Conservation (phyloP, 202 grass and related monocot genomes). For the Cymbopogon flexuosus region DNA sequence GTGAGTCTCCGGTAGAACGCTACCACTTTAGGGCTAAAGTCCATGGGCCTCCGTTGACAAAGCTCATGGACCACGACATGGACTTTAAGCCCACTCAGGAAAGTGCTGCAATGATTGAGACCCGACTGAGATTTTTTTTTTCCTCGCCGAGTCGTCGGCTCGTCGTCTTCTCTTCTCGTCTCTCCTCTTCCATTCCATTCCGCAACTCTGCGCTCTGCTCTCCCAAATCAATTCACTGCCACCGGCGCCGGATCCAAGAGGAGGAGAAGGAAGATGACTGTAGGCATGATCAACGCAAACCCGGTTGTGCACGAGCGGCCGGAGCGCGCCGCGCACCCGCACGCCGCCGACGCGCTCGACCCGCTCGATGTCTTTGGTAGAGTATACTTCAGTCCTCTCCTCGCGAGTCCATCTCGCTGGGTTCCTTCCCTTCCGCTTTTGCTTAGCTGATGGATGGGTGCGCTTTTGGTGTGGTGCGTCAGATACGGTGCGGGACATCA, state of each 20-base stretch:
- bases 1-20: background rate
- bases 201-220: background rate
- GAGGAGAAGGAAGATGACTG: constrained; percentile 49
- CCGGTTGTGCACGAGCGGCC: constrained; percentile 79
- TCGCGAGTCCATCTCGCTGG: background rate
- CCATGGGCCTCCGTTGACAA: background rate
- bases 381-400: background rate
- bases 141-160: background rate
- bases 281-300: constrained; percentile 97
- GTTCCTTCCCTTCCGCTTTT: background rate
- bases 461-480: background rate
- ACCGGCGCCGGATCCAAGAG: background rate
- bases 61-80: background rate
- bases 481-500: constrained; percentile 97
- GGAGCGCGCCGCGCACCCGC: constrained; percentile 50
- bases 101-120: constrained; percentile 17
- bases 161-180: background rate
- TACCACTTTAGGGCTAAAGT: background rate
- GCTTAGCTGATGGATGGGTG: background rate
- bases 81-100: background rate
- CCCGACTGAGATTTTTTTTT: background rate
- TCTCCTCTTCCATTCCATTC: constrained; percentile 3
- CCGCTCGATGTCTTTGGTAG: constrained; percentile 79
- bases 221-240: constrained; percentile 16
- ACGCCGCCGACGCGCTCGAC: constrained; percentile 57